A percentile compares a stretch with the other conserved stretches of the same genome.
These are phyloP conservation scores for Thymus quinquecostatus DNA, from an alignment of 257 asterid genomes.

Conservation along the genomic window DNA sequence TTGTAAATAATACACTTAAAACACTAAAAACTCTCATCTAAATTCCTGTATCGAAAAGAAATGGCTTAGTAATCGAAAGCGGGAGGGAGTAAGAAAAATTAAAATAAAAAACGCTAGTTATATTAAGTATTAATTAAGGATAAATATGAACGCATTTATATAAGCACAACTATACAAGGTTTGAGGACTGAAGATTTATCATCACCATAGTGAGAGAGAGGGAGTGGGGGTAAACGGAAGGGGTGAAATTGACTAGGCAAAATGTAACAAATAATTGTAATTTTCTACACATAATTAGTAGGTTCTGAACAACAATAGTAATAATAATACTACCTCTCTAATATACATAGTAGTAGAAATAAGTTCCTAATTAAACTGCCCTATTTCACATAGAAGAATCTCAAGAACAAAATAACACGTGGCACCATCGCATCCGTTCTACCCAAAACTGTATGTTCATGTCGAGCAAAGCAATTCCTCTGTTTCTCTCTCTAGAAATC, in stretches of 20 bases:
- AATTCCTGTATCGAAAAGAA: too few relatives aligned
- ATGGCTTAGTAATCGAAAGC: too few relatives aligned
- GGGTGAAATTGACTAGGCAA: background rate
- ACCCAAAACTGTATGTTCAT: constrained; percentile 24
- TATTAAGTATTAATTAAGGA: too few relatives aligned
- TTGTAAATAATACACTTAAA: too few relatives aligned
- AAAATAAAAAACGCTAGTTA: too few relatives aligned
- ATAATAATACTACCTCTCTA: constrained; percentile 8
- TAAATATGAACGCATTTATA: too few relatives aligned
- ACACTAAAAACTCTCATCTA: too few relatives aligned
- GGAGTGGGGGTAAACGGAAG: too few relatives aligned
- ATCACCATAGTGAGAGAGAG: too few relatives aligned
- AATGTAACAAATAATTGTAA: background rate
- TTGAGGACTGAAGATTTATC: too few relatives aligned
- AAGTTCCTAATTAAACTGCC: constrained; percentile 19
- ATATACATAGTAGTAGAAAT: constrained; percentile 3
- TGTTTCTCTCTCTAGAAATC: constrained; percentile 20
- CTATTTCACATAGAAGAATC: constrained; percentile 21
- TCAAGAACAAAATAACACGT: constrained; percentile 13
- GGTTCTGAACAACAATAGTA: background rate
- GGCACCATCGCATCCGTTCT: background rate
- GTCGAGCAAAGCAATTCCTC: constrained; percentile 11
- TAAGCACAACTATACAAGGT: too few relatives aligned
- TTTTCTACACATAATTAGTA: constrained; percentile 16
- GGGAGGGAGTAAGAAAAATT: too few relatives aligned